Evolutionary conservation across 177 flowering plant genomes (phyloP), one percentile per base, ranked within the genome.

Genomic region (Telopea speciosissima): DNA sequence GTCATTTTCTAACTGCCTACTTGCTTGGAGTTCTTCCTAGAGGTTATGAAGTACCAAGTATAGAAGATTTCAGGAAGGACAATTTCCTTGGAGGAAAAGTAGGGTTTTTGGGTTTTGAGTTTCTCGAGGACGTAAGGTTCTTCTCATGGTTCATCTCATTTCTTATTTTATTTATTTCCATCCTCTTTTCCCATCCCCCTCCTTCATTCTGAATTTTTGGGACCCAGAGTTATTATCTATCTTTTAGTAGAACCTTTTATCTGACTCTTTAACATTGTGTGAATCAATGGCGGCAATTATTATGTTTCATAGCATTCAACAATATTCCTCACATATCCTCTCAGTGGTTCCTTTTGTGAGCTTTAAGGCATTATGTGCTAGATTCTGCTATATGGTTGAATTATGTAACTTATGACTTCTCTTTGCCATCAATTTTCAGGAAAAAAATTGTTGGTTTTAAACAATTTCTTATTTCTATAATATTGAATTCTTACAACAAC

Each of bases 1-100:
- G 93, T n/a, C 96, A 89, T 77, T 90, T 90, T 81, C 78, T 89
- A 69, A 80, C 85, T 65, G 92, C 92, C 31, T 90, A 90, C 81
- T 74, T 89, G 85, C 75, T 89, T 31, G 96, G 93, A 0, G 76
- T 90, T 76, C 90, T 90, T 72, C 96, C 93, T 0, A 88, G 69
- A 78, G 83, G 85, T 52, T 90, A 86, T 72, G 80, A 86, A 24
- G 68, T 89, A 33, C 74, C 93, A 33, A 89, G 92, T 63, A 71
- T 89, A 72, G 93, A 90, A 61, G 96, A 90, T 72, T 79, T 87
- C 40, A 64, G 73, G 81, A 81, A 85, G 72, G 89, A 85, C 79
- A 87, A 91, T 36, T 87, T 90, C 56, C 82, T 89, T 45, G 92
- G 87, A 80, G 92, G 92, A 64, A 89, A 89, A 42, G 86, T 91